A percentile compares a stretch with the other conserved stretches of the same genome.
Evolutionary conservation across 148 eudicot genomes (phyloP).

Genomic region (Oxyria digyna): DNA sequence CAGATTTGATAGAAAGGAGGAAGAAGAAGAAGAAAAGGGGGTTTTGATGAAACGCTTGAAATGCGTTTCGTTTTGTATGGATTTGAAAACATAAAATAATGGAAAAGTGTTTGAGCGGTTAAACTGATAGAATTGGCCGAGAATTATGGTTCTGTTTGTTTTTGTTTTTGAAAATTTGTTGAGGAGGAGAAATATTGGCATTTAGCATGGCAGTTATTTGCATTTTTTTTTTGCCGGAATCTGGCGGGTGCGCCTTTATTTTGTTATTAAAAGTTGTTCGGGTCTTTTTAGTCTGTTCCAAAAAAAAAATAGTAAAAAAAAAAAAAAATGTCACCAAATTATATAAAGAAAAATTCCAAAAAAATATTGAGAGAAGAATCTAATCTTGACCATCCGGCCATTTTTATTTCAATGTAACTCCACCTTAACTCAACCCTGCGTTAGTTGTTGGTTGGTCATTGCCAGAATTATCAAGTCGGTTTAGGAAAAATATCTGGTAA

Average conservation of each 20-base stretch:
- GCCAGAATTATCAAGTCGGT: too few species aligned
- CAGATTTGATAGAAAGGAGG: conserved; percentile 10
- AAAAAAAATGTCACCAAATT: too few species aligned
- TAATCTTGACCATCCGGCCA: too few species aligned
- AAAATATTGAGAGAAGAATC: too few species aligned
- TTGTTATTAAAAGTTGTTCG: too few species aligned
- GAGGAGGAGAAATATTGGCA: not conserved
- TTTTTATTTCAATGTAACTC: too few species aligned
- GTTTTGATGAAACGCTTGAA: not conserved
- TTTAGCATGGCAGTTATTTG: not conserved
- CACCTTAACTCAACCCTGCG: too few species aligned
- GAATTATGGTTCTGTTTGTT: not conserved
- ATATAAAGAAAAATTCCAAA: too few species aligned
- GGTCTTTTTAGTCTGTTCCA: too few species aligned
- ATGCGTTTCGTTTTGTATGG: not conserved
- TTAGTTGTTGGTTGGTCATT: too few species aligned
- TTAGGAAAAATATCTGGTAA: too few species aligned
- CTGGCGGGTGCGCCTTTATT: not conserved
- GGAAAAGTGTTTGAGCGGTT: not conserved
- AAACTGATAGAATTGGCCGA: not conserved
- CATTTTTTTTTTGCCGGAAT: not conserved
- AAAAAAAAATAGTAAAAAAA: too few species aligned
- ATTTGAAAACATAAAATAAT: not conserved
- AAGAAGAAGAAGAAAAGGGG: not conserved
- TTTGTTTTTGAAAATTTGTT: not conserved